These are phyloP conservation scores for Pseudopyricularia javanii DNA, from an alignment of 2,329 filamentous ascomycete species.

Conservation along the genomic window DNA sequence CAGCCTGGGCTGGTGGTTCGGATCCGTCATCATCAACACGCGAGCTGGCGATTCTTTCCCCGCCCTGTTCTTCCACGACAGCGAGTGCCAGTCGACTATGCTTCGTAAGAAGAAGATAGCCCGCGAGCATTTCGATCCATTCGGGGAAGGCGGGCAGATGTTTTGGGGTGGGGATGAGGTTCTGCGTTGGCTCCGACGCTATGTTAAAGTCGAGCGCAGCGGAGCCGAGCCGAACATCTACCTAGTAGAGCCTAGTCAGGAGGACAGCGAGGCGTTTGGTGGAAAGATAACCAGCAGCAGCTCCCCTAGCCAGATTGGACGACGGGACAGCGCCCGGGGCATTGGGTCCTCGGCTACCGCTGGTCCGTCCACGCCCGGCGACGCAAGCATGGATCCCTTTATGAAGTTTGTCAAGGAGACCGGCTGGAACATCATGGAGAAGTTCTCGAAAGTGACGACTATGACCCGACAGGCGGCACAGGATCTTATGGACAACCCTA, in stretches of 20 bases:
- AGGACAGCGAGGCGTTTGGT: constrained; percentile 69
- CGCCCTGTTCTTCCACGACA: constrained; percentile 94
- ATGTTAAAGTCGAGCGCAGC: constrained; percentile 72
- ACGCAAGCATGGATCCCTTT: constrained; percentile 81
- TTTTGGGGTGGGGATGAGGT: constrained; percentile 99
- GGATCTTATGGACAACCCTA: constrained; percentile 82
- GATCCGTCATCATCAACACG: constrained; percentile 87
- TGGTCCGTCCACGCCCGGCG: constrained; percentile 20
- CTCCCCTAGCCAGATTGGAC: constrained; percentile 26
- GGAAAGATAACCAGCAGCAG: constrained; percentile 34
- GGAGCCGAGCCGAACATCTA: constrained; percentile 83
- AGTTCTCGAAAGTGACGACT: constrained; percentile 92
- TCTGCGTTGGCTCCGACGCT: constrained; percentile 76
- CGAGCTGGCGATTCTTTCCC: constrained; percentile 86
- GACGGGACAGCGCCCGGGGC: constrained; percentile 20
- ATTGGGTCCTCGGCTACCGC: constrained; percentile 13
- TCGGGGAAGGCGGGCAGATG: constrained; percentile 67
- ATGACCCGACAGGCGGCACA: constrained; percentile 88
- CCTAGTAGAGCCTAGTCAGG: constrained; percentile 72
- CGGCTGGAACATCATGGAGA: constrained; percentile 91
- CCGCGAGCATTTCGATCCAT: constrained; percentile 79
- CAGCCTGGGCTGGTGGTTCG: constrained; percentile 97
- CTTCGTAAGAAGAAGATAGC: constrained; percentile 81
- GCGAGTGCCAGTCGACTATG: constrained; percentile 91
- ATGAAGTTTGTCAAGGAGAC: constrained; percentile 91